Evolutionary conservation across 2,329 filamentous ascomycete genomes (phyloP).

Genomic region (Scleromitrula shiraiana): DNA sequence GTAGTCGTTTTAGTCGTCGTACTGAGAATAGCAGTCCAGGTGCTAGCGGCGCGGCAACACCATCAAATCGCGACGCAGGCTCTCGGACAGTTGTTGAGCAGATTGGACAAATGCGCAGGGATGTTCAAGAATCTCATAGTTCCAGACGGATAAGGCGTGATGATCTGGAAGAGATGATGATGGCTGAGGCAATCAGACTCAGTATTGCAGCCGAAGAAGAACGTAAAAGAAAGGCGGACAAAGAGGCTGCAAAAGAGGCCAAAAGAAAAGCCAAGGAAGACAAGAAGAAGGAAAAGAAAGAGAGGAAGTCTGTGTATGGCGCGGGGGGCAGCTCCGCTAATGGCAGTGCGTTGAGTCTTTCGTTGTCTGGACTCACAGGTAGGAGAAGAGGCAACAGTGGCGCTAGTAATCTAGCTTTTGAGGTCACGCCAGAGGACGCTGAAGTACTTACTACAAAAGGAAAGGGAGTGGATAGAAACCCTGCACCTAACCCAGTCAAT

Average conservation of each 20-base stretch:
- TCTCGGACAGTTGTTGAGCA: slow-evolving; percentile 26
- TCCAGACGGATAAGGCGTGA: slow-evolving; percentile 56
- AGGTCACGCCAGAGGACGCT: slow-evolving; percentile 43
- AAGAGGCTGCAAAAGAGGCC: slow-evolving; percentile 70
- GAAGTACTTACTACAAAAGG: slow-evolving; percentile 44
- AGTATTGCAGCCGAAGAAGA: slow-evolving; percentile 93
- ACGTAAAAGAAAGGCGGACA: slow-evolving; percentile 75
- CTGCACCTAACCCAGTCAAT: slow-evolving; percentile 6
- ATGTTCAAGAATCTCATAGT: slow-evolving; percentile 28
- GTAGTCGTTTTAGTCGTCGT: slow-evolving; percentile 27
- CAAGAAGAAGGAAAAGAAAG: slow-evolving; percentile 51
- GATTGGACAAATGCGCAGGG: slow-evolving; percentile 19
- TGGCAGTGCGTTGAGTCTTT: slow-evolving; percentile 57
- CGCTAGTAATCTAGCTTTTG: slow-evolving; percentile 51
- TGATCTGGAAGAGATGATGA: slow-evolving; percentile 96
- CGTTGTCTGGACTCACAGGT: slow-evolving; percentile 37
- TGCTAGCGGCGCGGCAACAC: slow-evolving; percentile 28
- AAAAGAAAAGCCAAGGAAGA: slow-evolving; percentile 82
- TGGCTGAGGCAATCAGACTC: slow-evolving; percentile 88
- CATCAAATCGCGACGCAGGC: slow-evolving; percentile 17
- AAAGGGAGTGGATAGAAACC: slow-evolving; percentile 56
- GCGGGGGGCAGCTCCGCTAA: slow-evolving; percentile 44
- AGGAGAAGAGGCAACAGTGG: slow-evolving; percentile 51
- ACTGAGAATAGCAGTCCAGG: slow-evolving; percentile 24
- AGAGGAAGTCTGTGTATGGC: slow-evolving; percentile 49